Percentiles rank a stretch among this genome's conserved stretches.
phyloP scores from a whole-genome alignment of 805 yeast genomes.

The Lipomyces yamanashiensis region DNA sequence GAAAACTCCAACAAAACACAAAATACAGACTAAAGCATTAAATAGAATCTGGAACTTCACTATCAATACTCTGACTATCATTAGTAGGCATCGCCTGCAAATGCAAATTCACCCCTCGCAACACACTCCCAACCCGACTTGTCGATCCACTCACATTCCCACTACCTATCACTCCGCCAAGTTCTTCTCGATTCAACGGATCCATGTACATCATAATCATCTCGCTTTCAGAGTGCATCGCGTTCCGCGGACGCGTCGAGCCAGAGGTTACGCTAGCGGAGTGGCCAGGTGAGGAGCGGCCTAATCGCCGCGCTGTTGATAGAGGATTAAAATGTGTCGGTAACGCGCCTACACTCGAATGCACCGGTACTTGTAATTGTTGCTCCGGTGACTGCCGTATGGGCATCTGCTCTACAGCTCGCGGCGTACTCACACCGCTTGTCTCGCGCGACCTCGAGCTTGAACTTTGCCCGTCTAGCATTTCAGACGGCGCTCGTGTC shows the following conservation, averaged over 20 bases:
- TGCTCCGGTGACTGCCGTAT: no score
- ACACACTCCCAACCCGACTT: neutral
- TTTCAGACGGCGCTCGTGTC: no score
- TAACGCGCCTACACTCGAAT: no score
- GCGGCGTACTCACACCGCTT: no score
- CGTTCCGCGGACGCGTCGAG: neutral
- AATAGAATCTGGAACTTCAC: neutral
- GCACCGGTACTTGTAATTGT: no score
- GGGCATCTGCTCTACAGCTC: no score
- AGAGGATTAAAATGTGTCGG: neutral
- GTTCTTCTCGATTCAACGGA: slow-evolving; percentile 10
- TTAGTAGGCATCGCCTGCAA: neutral
- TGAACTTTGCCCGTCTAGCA: no score
- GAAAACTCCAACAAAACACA: neutral
- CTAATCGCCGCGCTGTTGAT: neutral
- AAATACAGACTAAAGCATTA: no score
- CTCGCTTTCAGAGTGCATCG: slow-evolving; percentile 9
- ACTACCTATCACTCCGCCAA: neutral
- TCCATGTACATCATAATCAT: slow-evolving; percentile 19
- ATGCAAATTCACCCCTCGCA: neutral
- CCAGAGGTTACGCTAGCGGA: slow-evolving; percentile 2
- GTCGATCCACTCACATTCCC: neutral
- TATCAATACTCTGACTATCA: neutral
- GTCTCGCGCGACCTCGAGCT: no score
- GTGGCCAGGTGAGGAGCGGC: neutral